These are phyloP conservation scores for Verticillium tricorpus DNA, from an alignment of 2,329 filamentous ascomycete species.

Conservation along the genomic window DNA sequence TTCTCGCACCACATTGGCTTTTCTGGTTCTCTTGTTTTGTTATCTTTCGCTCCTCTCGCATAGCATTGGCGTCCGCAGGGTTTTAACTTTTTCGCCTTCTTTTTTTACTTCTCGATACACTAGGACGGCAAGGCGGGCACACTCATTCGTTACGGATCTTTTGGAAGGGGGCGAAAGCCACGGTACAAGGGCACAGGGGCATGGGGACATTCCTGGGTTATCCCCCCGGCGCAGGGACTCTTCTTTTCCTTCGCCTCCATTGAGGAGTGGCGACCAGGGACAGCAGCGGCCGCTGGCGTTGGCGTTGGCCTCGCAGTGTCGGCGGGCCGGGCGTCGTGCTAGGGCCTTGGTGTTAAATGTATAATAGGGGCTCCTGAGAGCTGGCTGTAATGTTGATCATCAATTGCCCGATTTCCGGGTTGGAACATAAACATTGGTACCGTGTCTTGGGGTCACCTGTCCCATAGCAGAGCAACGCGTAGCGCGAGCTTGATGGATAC, in stretches of 20 bases:
- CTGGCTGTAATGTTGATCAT: neutral
- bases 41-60: slow-evolving; percentile 6
- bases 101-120: neutral
- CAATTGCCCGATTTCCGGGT: neutral
- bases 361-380: neutral
- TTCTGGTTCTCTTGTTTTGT: neutral
- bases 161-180: neutral
- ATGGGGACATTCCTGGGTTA: neutral
- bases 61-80: slow-evolving; percentile 10
- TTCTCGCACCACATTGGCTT: neutral
- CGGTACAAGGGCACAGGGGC: neutral
- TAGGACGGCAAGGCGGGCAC: neutral
- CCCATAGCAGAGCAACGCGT: too few species aligned
- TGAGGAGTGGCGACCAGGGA: neutral
- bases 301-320: neutral
- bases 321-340: neutral
- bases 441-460: too few species aligned
- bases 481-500: too few species aligned
- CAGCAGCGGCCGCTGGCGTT: neutral
- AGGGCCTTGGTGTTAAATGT: neutral
- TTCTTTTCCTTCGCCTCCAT: neutral
- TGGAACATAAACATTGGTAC: neutral
- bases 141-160: neutral
- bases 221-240: neutral
- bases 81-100: too few species aligned